Evolutionary conservation across 139 green algal species (phyloP).

Genomic region (Asterochloris erici): DNA sequence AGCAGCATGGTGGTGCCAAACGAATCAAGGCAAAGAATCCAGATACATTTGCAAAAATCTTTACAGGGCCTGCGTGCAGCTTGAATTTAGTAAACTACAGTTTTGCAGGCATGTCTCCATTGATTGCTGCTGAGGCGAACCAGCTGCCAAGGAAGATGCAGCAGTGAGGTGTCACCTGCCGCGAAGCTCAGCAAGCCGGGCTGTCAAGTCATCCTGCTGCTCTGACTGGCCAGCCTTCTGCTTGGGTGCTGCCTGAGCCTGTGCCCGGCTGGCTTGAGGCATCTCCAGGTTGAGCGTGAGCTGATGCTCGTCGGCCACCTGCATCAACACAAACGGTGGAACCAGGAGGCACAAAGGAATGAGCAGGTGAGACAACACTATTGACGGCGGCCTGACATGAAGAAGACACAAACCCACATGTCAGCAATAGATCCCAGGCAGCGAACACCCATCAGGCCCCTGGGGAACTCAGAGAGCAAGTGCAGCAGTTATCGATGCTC

Average conservation of each 20-base stretch:
- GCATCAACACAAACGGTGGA: background rate
- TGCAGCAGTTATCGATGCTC: no score
- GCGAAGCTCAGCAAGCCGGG: slow-evolving; percentile 70
- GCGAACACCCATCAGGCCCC: background rate
- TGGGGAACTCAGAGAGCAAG: background rate
- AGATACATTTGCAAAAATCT: no score
- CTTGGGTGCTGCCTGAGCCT: slow-evolving; percentile 11
- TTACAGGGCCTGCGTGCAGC: no score
- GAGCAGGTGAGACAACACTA: no score
- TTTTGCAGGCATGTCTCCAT: no score
- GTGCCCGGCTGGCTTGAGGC: slow-evolving; percentile 43
- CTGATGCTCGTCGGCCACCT: slow-evolving; percentile 88
- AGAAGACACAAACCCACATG: background rate
- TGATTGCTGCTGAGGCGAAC: background rate
- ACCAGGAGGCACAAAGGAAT: no score
- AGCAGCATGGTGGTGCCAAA: no score
- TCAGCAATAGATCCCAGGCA: background rate
- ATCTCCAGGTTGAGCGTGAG: slow-evolving; percentile 72
- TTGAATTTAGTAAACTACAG: no score
- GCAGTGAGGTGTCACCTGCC: slow-evolving; percentile 18
- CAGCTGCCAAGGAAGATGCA: background rate
- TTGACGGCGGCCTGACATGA: no score
- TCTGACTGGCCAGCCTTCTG: slow-evolving; percentile 21
- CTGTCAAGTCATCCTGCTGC: slow-evolving; percentile 63
- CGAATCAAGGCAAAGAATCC: no score